These are phyloP conservation scores for Phaeosphaeriaceae sp. DNA, from an alignment of 2,329 filamentous ascomycete species.

Conservation along the genomic window DNA sequence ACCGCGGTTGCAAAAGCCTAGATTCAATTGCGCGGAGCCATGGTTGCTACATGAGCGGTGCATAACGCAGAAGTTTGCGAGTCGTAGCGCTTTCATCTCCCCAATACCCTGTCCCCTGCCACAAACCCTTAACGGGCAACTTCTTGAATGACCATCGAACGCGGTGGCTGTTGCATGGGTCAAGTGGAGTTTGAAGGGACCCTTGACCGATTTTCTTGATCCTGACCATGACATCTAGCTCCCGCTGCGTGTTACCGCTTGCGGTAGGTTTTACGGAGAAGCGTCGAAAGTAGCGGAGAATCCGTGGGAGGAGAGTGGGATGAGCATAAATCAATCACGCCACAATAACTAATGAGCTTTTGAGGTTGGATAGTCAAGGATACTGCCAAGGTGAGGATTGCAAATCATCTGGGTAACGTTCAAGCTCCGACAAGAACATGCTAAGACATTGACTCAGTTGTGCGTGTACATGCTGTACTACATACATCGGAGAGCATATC, in stretches of 20 bases:
- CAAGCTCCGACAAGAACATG: not conserved
- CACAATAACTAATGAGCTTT: not conserved
- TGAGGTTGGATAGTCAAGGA: not conserved
- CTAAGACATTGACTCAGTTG: not conserved
- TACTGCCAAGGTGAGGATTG: not conserved
- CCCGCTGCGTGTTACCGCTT: constrained; percentile 2
- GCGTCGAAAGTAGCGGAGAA: constrained; percentile 14
- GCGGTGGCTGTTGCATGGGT: constrained; percentile 2
- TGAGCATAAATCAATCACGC: not conserved
- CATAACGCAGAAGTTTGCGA: not conserved
- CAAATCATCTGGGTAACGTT: not conserved
- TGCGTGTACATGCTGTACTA: not conserved
- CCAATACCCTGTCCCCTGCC: not conserved
- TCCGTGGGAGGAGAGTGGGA: constrained; percentile 2
- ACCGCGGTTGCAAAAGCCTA: not conserved
- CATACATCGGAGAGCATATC: not conserved
- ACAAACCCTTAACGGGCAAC: not conserved
- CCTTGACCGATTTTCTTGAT: not conserved
- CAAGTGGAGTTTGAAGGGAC: not conserved
- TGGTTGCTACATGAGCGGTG: not conserved
- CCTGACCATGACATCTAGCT: not conserved
- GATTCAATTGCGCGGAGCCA: not conserved
- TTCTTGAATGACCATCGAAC: constrained; percentile 1
- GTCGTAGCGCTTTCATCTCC: constrained; percentile 2
- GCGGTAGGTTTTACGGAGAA: constrained; percentile 10